Base-by-base conservation (phyloP, 805 yeast genomes). In the Metschnikowia arizonensis region DNA sequence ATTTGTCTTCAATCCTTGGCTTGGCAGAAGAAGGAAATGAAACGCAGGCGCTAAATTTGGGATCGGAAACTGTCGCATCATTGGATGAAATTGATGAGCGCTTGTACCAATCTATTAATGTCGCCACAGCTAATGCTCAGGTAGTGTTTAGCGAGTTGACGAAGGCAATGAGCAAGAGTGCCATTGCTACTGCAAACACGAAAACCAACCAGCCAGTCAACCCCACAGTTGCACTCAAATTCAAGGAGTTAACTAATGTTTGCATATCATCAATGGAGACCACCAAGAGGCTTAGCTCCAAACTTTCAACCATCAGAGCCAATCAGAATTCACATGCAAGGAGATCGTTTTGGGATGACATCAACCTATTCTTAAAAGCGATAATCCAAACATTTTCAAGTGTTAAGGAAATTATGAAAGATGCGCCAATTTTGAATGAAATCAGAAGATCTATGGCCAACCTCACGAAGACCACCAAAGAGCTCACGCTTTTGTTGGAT, bases 381-480 rank as follows among this genome's bases (percentile, higher is more conserved):
- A 84, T 90, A 46, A 83, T 91, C 52, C 82, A 82, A 29, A 87
- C 93, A 34, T 71, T 91, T 52, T 93, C 91, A 2, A 79, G 87
- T 1, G 88, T 95, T 0, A 89, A 89, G 58, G 74, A 78, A 1
- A 82, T 95, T 1, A 84, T 91, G 79, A 77, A 79, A 44, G 97
- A 87, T 52, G 72, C 88, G 46, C 90, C 95, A 0, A 76, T 83
- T 12, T 72, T 91, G 42, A 82, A 85, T 54, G 96, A 87, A 45
- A 83, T 84, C 5, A 71, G 96, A 47, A 82, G 90, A 6, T 79
- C 86, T 5, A 76, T 91, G 65, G 87, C 96, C 0, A 78, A 81
- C 30, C 69, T 91, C 47, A 90, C 97, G 0, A 81, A 88, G 52
- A 85, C 90, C 3, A 88, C 97, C 3, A 91, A 91, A 58, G 98